Conservation (phyloP, 1,284 basidiomycete genomes). For the Pseudozyma tsukubaensis region DNA sequence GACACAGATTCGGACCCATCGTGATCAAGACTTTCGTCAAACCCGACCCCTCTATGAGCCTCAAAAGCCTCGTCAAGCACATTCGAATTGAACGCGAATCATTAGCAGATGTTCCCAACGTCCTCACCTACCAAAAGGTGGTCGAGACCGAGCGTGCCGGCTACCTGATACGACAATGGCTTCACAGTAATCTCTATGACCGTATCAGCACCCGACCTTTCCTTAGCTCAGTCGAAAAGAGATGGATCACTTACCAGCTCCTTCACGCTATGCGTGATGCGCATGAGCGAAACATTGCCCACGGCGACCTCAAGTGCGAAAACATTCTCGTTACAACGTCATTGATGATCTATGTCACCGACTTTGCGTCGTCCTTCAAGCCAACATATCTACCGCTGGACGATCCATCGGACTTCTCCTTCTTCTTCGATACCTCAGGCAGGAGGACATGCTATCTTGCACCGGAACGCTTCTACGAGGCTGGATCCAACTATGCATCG, state of each 20-base stretch:
- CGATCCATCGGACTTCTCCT: slow-evolving; percentile 96
- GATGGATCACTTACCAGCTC: slow-evolving; percentile 97
- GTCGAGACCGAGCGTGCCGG: slow-evolving; percentile 96
- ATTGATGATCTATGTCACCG: slow-evolving; percentile 93
- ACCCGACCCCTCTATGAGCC: slow-evolving; percentile 78
- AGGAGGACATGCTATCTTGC: slow-evolving; percentile 94
- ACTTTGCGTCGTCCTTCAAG: slow-evolving; percentile 93
- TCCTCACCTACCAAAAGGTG: slow-evolving; percentile 89
- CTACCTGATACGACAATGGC: slow-evolving; percentile 93
- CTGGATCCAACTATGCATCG: slow-evolving; percentile 73
- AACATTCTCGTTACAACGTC: slow-evolving; percentile 97
- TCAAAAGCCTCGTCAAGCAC: slow-evolving; percentile 77
- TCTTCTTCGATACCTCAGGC: slow-evolving; percentile 96
- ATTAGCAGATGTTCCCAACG: slow-evolving; percentile 84
- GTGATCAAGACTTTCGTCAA: slow-evolving; percentile 86
- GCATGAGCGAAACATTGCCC: slow-evolving; percentile 81
- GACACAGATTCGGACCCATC: slow-evolving; percentile 78
- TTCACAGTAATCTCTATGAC: slow-evolving; percentile 94
- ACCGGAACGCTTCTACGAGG: slow-evolving; percentile 92
- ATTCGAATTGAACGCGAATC: slow-evolving; percentile 84
- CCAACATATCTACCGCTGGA: slow-evolving; percentile 94
- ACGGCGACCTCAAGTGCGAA: slow-evolving; percentile 98
- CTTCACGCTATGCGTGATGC: slow-evolving; percentile 86
- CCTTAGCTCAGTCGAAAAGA: slow-evolving; percentile 89
- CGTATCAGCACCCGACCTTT: slow-evolving; percentile 98